Evolutionary conservation across 1,284 basidiomycete genomes (phyloP).

Genomic region (Marasmius sp.): DNA sequence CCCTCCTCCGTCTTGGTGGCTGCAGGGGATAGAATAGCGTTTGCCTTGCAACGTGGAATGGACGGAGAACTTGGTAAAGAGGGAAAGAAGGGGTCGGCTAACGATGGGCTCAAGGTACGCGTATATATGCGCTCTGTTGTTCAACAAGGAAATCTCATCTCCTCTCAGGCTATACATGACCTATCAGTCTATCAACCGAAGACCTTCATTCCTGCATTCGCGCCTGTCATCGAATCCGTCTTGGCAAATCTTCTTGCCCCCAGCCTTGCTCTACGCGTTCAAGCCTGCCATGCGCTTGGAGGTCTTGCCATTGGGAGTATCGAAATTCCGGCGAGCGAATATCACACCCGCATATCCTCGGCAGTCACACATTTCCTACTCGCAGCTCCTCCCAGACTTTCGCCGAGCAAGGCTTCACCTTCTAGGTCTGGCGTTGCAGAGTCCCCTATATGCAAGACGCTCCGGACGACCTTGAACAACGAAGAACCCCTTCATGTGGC

Average conservation of each 20-base stretch:
- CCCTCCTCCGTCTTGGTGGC: conserved; percentile 57
- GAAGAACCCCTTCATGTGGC: conserved; percentile 56
- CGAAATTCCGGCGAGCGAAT: conserved; percentile 41
- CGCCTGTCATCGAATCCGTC: conserved; percentile 57
- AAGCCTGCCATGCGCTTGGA: conserved; percentile 72
- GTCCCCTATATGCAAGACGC: conserved; percentile 56
- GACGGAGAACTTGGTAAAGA: conserved; percentile 82
- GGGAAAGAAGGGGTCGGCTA: conserved; percentile 77
- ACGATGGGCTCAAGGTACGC: conserved; percentile 69
- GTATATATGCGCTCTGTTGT: conserved; percentile 11
- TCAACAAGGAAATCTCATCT: conserved; percentile 1
- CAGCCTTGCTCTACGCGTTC: conserved; percentile 58
- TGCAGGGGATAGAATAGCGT: conserved; percentile 62
- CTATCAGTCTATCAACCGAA: conserved; percentile 59
- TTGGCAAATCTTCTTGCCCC: conserved; percentile 62
- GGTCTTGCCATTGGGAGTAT: conserved; percentile 58
- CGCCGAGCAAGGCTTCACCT: conserved; percentile 31
- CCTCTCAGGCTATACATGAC: conserved; percentile 66
- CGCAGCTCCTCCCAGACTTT: conserved; percentile 27
- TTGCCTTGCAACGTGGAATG: conserved; percentile 70
- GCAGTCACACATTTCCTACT: conserved; percentile 47
- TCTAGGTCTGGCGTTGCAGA: conserved; percentile 33
- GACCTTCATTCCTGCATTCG: conserved; percentile 65
- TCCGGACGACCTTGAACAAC: conserved; percentile 58
- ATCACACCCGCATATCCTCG: conserved; percentile 54